Base-by-base conservation (phyloP, 2,329 filamentous ascomycete species). In the Hymenoscyphus fructigenus region DNA sequence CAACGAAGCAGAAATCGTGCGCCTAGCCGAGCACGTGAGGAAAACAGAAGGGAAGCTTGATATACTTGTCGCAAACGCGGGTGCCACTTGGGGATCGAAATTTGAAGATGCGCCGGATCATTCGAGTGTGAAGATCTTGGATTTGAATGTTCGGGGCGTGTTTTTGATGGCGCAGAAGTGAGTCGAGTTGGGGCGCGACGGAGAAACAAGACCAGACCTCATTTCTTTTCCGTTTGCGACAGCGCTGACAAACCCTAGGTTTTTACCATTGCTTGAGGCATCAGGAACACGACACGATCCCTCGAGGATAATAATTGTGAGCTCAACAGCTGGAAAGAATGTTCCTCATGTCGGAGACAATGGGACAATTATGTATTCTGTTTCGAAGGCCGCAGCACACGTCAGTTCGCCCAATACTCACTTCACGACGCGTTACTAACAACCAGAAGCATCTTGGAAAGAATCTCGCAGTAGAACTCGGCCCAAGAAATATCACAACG, bases 401-500 rank as follows among this genome's bases (percentile, higher is more conserved):
- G 75, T 76, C 50, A 73, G 73, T 72, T 5, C 23, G n/a, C 55
- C 41, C 23, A 36, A 36, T 3, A 12, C 15, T 53, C 36, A 36
- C 28, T 14, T 15, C 2, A 53, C n/a, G 26, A 53, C 17, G 1
- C 20, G 2, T 14, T 41, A 28, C 65, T 44, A 61, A 53, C 82
- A 23, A 47, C 6, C 65, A 34, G 0, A 79, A 90, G 68, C 88
- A 91, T 72, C 78, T 91, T 57, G 83, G 81, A 61, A 84, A 84
- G 72, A 88, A 92, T 72, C 79, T 93, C 9, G 89, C 90, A 1
- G 82, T 92, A 32, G 89, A 91, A 71, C 80, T 91, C 1, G 88
- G 86, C 0, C 87, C 88, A 0, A 78, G 84, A 14, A 81, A 87
- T 69, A 87, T 91, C 69, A 81, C 90, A 12, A 84, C 84, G 65